These are phyloP conservation scores for Ramaria rubella DNA, from an alignment of 768 basidiomycete genomes.

Conservation along the genomic window DNA sequence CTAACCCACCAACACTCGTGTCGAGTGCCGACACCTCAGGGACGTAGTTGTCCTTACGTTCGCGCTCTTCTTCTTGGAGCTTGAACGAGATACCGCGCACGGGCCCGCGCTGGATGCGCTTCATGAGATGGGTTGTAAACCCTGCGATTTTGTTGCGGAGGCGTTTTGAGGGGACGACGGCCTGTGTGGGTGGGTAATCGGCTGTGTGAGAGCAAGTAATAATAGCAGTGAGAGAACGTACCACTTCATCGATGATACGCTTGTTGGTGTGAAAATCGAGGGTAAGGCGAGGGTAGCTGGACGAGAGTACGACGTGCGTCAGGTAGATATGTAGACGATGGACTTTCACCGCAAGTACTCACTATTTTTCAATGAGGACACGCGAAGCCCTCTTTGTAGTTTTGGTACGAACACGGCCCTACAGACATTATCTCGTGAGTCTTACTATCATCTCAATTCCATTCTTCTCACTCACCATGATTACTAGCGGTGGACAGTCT, in stretches of 20 bases:
- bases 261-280: conserved; percentile 99
- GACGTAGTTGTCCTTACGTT: conserved; percentile 98
- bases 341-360: conserved; percentile 27
- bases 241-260: conserved; percentile 96
- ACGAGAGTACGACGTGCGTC: neutral
- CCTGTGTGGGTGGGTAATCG: conserved; percentile 35
- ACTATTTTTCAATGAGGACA: conserved; percentile 99
- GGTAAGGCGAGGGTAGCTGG: conserved; percentile 95
- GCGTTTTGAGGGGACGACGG: conserved; percentile 94
- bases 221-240: conserved; percentile 34
- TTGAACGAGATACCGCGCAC: conserved; percentile 99
- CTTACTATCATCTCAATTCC: conserved; percentile 2
- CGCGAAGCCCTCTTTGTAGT: conserved; percentile 99
- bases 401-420: conserved; percentile 99
- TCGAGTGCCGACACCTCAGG: conserved; percentile 97
- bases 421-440: conserved; percentile 12
- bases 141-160: conserved; percentile 99
- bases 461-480: conserved; percentile 42
- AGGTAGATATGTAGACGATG: neutral
- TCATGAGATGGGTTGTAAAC: conserved; percentile 99
- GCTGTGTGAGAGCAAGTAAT: neutral
- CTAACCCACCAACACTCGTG: conserved; percentile 58
- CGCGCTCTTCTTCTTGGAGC: conserved; percentile 98
- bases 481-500: no score
- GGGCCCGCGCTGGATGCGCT: conserved; percentile 96